Evolutionary conservation across 352 stramenopile species (phyloP), one percentile per base, ranked within the genome.

Genomic region (Globisporangium echinulatum): DNA sequence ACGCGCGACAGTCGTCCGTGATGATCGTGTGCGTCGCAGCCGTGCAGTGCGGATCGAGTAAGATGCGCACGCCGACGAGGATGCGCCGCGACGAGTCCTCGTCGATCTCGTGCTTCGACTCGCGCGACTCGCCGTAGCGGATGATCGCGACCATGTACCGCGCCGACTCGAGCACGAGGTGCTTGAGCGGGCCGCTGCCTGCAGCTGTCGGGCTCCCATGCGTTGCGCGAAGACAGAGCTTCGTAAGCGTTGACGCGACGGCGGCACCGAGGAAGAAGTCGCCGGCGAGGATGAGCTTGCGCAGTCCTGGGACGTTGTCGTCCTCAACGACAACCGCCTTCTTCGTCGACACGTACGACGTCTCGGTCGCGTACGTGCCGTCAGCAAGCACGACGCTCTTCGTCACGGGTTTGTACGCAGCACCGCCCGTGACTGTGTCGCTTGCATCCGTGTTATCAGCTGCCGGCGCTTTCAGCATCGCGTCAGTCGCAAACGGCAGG

Each of bases 331-430:
- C 56, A 0, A 63, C 58, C 36, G 72, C 54, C 57, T 70, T 77
- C 46, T 82, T 81, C 19, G 71, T 62, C 38, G 74, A 72, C 42
- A 69, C 66, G 68, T 96, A 92, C 54, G 89, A 94, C 14, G 96
- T 99, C 74, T 99, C 97, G 4, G 96, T 99, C 11, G 98, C 97
- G 73, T 99, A 99, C 48, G 97, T 99, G 56, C 98, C 98, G 74
- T 99, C 98, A 0, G 96, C 86, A 5, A 99, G 77, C 33, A 99
- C 96, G 43, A 99, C 93, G 63, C 98, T 99, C 79, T 99, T 99
- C 11, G 95, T 98, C 40, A 97, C 82, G 38, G 94, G 77, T 63
- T 97, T 96, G 58, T 90, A 89, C 43, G 79, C 79, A n/a, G 82
- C 71, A 10, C 71, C 62, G 52, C 64, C 64, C 0, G 54, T 59